Evolutionary conservation across 352 stramenopile species (phyloP).

Genomic region (Globisporangium emineosum): DNA sequence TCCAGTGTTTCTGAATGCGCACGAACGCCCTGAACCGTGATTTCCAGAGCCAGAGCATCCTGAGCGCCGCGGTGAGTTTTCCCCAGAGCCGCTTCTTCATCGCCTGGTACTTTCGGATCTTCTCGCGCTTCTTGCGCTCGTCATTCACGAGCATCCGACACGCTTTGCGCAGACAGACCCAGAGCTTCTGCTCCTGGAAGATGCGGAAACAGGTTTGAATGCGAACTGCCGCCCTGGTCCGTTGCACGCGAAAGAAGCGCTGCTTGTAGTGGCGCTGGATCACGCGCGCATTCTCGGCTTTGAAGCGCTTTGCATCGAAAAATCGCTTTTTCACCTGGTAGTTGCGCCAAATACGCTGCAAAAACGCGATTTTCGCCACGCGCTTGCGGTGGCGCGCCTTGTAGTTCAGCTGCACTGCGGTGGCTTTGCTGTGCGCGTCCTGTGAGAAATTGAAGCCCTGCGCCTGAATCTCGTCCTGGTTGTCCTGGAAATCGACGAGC

Average conservation of each 20-base stretch:
- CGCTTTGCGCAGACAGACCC: constrained; percentile 30
- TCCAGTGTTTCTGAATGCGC: constrained; percentile 16
- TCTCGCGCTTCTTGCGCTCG: constrained; percentile 15
- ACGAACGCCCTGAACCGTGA: neutral
- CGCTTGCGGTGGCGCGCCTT: constrained; percentile 27
- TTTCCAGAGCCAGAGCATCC: constrained; percentile 10
- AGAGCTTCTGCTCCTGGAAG: constrained; percentile 34
- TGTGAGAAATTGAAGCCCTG: constrained; percentile 45
- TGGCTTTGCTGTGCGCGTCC: constrained; percentile 32
- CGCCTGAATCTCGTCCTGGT: constrained; percentile 24
- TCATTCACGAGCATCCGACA: constrained; percentile 28
- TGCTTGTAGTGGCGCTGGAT: constrained; percentile 41
- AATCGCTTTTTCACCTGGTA: constrained; percentile 17
- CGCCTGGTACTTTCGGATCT: constrained; percentile 3
- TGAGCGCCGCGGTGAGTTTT: constrained; percentile 1
- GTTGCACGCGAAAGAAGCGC: constrained; percentile 15
- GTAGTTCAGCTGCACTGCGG: constrained; percentile 36
- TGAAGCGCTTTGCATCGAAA: constrained; percentile 18
- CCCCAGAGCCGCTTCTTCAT: constrained; percentile 4
- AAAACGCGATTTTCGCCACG: constrained; percentile 19
- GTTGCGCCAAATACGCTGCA: constrained; percentile 40
- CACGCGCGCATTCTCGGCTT: constrained; percentile 18
- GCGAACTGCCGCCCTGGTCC: constrained; percentile 21
- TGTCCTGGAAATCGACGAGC: constrained; percentile 36
- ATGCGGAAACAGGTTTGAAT: constrained; percentile 47